Conservation (phyloP, 176 grass and related monocot species). For the Triticum timopheevii region DNA sequence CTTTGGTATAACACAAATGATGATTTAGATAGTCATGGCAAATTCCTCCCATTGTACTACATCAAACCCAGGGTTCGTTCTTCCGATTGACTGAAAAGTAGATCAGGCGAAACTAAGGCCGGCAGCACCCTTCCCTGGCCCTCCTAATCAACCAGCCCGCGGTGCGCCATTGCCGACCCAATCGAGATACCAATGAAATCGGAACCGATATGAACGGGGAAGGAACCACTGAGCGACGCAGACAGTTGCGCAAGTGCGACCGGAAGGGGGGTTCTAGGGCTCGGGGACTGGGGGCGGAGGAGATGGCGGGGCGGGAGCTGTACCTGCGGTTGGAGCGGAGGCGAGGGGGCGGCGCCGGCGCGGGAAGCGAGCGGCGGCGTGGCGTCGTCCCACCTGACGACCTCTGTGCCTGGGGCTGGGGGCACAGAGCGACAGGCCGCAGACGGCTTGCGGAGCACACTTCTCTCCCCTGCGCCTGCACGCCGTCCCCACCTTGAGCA, state of each 20-base stretch:
- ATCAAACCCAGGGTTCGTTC: background rate
- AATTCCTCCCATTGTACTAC: background rate
- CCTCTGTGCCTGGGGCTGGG: background rate
- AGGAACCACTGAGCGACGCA: background rate
- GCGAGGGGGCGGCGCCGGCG: background rate
- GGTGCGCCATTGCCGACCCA: background rate
- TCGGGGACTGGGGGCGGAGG: background rate
- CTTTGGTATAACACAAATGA: background rate
- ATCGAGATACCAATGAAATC: background rate
- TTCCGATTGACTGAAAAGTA: background rate
- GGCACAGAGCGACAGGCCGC: no score
- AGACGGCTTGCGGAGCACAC: conserved; percentile 13
- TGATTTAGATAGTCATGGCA: background rate
- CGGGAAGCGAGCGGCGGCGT: background rate
- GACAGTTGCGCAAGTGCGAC: background rate
- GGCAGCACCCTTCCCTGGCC: background rate
- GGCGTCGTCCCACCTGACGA: background rate
- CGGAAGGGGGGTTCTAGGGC: background rate
- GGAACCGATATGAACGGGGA: background rate
- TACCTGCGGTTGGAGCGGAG: background rate
- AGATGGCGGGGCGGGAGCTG: background rate
- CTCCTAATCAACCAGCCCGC: background rate
- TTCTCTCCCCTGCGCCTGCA: background rate
- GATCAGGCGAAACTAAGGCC: background rate
- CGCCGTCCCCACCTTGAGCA: background rate